Conservation (phyloP, 2,329 filamentous ascomycete genomes). For the Phialophora verrucosa region DNA sequence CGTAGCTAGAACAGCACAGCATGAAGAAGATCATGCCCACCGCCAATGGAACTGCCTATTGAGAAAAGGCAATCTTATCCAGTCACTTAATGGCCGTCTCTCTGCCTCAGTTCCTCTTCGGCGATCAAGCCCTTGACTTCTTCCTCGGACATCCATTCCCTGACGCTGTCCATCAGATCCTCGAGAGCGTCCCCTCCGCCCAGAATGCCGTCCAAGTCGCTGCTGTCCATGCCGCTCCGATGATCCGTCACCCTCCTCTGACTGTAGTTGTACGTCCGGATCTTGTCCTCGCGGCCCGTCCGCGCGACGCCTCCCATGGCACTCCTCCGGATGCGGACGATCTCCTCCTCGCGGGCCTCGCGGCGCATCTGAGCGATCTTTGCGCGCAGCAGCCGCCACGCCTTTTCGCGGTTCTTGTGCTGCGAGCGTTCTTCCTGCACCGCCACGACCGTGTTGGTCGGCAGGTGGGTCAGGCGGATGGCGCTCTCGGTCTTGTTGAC, state of each 20-base stretch:
- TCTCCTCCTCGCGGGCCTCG: slow-evolving; percentile 82
- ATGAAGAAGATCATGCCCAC: slow-evolving; percentile 1
- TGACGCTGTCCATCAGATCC: slow-evolving; percentile 77
- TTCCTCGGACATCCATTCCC: slow-evolving; percentile 73
- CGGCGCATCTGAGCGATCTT: slow-evolving; percentile 79
- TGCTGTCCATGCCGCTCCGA: slow-evolving; percentile 76
- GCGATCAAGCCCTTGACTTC: slow-evolving; percentile 75
- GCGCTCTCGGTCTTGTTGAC: slow-evolving; percentile 99
- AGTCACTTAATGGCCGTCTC: slow-evolving; percentile 25
- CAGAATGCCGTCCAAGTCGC: slow-evolving; percentile 81
- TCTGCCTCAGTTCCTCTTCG: slow-evolving; percentile 61
- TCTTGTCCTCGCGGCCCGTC: slow-evolving; percentile 90
- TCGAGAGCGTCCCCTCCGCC: slow-evolving; percentile 75
- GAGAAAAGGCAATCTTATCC: neutral
- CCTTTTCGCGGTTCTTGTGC: slow-evolving; percentile 82
- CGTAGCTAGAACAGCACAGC: slow-evolving; percentile 1
- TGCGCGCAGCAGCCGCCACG: slow-evolving; percentile 83
- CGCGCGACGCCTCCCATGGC: slow-evolving; percentile 76
- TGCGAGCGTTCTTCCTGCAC: slow-evolving; percentile 95
- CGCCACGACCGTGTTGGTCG: slow-evolving; percentile 82
- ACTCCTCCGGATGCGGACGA: slow-evolving; percentile 73
- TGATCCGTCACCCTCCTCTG: slow-evolving; percentile 89
- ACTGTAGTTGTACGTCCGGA: slow-evolving; percentile 84
- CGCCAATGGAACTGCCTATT: neutral
- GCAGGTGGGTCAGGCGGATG: slow-evolving; percentile 86